Base-by-base conservation (phyloP, 768 basidiomycete species). In the Megacollybia marginata region DNA sequence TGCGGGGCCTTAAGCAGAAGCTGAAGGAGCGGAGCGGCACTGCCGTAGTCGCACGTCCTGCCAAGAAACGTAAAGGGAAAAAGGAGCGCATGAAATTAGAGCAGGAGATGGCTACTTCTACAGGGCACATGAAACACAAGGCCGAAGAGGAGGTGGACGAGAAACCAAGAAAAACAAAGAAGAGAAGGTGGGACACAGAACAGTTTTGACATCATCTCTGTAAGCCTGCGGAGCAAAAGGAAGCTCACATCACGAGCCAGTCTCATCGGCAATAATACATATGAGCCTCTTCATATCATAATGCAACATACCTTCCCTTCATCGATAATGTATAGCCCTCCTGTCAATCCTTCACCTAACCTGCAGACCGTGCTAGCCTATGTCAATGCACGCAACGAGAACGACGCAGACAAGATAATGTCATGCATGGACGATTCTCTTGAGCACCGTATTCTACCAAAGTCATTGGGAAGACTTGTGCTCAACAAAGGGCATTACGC, bases 1-100 rank as follows among this genome's bases (percentile, higher is more conserved):
- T 95, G 42, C 71, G 75, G 58, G 87, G 92, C 52, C 73, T 96
- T 50, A 88, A 86, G 63, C 61, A 71, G 43, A 80, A 73, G 60
- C 61, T 96, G 31, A 57, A 63, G 20, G 72, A 73, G 50, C 72
- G 83, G 16, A 55, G 59, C 8, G 61, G 62, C 19, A 56, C 42
- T 16, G 51, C 16, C 0, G 55, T 44, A 5, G 53, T 49, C n/a
- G 58, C 57, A 46, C 38, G 62, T 54, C 68, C 66, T 40, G 59
- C 52, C 51, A 85, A 84, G 72, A 85, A 81, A 66, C 64, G 85
- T 57, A 83, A 73, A 57, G 83, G 83, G 11, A 85, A 78, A 73
- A 85, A 85, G 65, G 83, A 86, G 64, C 71, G 83, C 33, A 66
- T 75, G 68, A 78, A 70, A 55, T 54, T 72, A 56, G 82, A 73